A percentile compares a stretch with the other conserved stretches of the same genome.
These are phyloP conservation scores for Wolfiporia cocos DNA, from an alignment of 1,284 basidiomycete species.

Conservation along the genomic window DNA sequence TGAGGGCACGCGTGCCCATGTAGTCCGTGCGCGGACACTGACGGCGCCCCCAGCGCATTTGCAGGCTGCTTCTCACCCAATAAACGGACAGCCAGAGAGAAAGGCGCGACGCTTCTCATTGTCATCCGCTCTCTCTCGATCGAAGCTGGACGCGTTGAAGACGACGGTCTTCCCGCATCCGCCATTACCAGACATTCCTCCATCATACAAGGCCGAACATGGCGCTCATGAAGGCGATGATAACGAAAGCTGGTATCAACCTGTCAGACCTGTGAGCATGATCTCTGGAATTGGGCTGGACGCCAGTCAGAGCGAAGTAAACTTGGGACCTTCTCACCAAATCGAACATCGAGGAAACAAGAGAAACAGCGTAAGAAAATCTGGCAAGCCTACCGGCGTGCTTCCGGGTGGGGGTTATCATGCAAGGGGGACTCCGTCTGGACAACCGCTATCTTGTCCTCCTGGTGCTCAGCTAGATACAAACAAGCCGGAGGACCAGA, in stretches of 20 bases:
- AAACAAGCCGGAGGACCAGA: not conserved
- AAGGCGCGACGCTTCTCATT: constrained; percentile 21
- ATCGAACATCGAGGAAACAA: not conserved
- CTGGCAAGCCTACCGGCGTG: constrained; percentile 2
- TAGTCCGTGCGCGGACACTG: constrained; percentile 4
- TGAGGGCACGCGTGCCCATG: not conserved
- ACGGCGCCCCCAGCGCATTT: constrained; percentile 10
- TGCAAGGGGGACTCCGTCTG: not conserved
- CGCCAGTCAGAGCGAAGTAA: not conserved
- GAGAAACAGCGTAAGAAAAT: not conserved
- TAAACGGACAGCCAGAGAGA: not conserved
- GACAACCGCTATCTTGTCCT: not conserved
- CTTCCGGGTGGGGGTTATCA: not conserved
- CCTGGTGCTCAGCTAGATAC: not conserved
- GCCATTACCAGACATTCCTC: constrained; percentile 15
- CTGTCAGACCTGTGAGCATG: constrained; percentile 6
- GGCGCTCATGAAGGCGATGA: not conserved
- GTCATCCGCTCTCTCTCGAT: constrained; percentile 18
- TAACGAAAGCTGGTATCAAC: not conserved
- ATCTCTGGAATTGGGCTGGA: constrained; percentile 1
- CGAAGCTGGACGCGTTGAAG: constrained; percentile 17
- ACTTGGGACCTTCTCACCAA: not conserved
- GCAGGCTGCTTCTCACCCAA: not conserved
- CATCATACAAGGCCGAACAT: not conserved
- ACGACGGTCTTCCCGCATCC: constrained; percentile 21